Base-by-base conservation (phyloP, 2,329 filamentous ascomycete genomes). In the Exophiala sideris region DNA sequence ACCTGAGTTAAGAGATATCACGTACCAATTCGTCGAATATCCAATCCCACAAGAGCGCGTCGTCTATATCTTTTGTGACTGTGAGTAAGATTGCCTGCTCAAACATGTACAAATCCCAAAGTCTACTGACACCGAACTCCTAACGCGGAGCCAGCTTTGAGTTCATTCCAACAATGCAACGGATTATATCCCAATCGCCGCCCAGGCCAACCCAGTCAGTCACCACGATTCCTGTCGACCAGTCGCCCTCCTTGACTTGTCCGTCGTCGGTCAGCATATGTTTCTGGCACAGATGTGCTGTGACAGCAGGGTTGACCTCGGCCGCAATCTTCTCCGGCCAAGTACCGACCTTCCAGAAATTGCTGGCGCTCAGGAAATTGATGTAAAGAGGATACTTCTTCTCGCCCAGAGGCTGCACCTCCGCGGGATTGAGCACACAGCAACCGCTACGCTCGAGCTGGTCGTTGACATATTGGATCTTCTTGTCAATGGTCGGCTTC, bases 321-420 rank as follows among this genome's bases (percentile, higher is more conserved):
- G 84, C 86, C 1, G 94, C 92, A 68, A 99, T 89, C 66, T 83
- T 86, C 71, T 96, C 91, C 0, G 94, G 94, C 94, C 94, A 99
- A 71, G 91, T 96, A 51, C 83, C 84, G 1, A 86, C 78, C 61
- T 89, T 91, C 85, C 92, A 97, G 76, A 97, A 97, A 74, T 96
- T 96, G 70, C 87, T 92, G 1, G 87, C 94, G 62, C 81, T 90
- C 58, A 96, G 71, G 68, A 96, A 97, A 71, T 97, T 99, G 71
- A 97, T 76, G 65, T 88, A 95, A 62, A 96, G 80, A 1, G 90
- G 89, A 12, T 76, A 76, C 24, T 68, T 66, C 70, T 72, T 35
- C 46, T 29, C 50, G 11, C 41, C 39, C 49, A 34, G 42, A 46
- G 38, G 12, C 36, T 40, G 52, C 76, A 79, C 76, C 20, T 68